phyloP scores from a whole-genome alignment of 108 stramenopile genomes.

The Aurantiochytrium sp. region DNA sequence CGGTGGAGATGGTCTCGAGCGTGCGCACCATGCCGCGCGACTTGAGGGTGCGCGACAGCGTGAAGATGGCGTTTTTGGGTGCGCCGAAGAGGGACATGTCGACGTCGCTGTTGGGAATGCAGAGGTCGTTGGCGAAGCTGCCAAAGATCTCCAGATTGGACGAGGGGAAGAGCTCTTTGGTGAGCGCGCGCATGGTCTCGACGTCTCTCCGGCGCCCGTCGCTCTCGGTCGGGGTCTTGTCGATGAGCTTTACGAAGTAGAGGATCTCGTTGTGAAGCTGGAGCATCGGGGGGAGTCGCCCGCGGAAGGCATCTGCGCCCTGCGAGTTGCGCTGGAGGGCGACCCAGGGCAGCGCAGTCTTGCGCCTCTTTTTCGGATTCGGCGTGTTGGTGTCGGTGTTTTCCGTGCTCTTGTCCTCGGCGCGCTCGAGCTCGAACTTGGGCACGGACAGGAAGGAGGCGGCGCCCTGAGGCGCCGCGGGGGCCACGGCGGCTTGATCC shows the following conservation, averaged over 20 bases:
- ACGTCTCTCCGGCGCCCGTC: slow-evolving; percentile 58
- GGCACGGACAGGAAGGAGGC: no score
- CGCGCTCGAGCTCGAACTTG: no score
- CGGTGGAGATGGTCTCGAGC: slow-evolving; percentile 79
- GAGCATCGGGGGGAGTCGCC: slow-evolving; percentile 50
- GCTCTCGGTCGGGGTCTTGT: slow-evolving; percentile 68
- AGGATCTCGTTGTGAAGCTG: slow-evolving; percentile 93
- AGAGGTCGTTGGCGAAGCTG: slow-evolving; percentile 78
- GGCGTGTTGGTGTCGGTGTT: no score
- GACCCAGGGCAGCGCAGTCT: no score
- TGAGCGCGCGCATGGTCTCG: slow-evolving; percentile 44
- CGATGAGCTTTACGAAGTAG: slow-evolving; percentile 76
- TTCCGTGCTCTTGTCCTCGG: no score
- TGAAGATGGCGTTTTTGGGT: neutral
- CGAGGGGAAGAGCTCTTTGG: slow-evolving; percentile 25
- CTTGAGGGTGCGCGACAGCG: neutral
- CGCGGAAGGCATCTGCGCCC: no score
- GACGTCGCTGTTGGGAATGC: slow-evolving; percentile 58
- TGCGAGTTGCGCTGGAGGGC: no score
- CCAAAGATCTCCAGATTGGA: slow-evolving; percentile 79
- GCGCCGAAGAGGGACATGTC: slow-evolving; percentile 30
- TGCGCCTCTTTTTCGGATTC: no score
- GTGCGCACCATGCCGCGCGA: slow-evolving; percentile 61
- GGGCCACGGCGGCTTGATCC: no score
- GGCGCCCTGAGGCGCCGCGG: no score